Conservation (phyloP, 2,329 filamentous ascomycete species). For the Aspergillus sp. region DNA sequence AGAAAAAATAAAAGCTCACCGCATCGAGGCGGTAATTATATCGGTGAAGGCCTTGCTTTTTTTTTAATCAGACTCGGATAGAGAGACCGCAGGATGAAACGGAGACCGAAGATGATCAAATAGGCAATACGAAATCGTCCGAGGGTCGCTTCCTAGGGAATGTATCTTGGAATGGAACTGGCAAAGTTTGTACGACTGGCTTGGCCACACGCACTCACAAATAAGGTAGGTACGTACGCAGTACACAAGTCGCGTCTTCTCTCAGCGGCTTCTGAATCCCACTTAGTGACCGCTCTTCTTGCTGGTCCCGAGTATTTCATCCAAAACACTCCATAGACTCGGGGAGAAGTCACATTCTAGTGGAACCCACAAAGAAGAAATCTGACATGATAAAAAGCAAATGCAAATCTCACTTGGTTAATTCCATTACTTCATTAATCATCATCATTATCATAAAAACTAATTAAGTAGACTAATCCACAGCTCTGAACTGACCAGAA, state of each 20-base stretch:
- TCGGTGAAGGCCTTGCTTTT: constrained; percentile 17
- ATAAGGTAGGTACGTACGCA: background rate
- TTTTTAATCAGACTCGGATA: background rate
- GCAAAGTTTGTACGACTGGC: constrained; percentile 8
- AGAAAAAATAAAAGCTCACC: constrained; percentile 26
- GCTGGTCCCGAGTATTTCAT: background rate
- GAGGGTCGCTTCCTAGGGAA: background rate
- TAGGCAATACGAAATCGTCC: background rate
- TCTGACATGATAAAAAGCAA: background rate
- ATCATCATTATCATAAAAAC: background rate
- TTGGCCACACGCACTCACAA: constrained; percentile 5
- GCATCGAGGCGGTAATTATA: constrained; percentile 41
- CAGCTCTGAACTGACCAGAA: background rate
- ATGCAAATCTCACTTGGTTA: background rate
- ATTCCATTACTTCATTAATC: background rate
- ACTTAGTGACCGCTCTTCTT: constrained; percentile 13
- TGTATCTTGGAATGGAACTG: constrained; percentile 9
- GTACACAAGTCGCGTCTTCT: background rate
- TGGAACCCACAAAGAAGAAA: background rate
- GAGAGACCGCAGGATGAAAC: constrained; percentile 2
- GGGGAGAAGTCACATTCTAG: too few species aligned
- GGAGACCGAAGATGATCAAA: background rate
- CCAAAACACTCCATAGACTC: too few species aligned
- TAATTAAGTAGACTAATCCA: too few species aligned
- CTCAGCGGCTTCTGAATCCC: background rate